A percentile compares a stretch with the other conserved stretches of the same genome.
These are phyloP conservation scores for Cladophialophora exuberans DNA, from an alignment of 2,329 filamentous ascomycete genomes.

Conservation along the genomic window DNA sequence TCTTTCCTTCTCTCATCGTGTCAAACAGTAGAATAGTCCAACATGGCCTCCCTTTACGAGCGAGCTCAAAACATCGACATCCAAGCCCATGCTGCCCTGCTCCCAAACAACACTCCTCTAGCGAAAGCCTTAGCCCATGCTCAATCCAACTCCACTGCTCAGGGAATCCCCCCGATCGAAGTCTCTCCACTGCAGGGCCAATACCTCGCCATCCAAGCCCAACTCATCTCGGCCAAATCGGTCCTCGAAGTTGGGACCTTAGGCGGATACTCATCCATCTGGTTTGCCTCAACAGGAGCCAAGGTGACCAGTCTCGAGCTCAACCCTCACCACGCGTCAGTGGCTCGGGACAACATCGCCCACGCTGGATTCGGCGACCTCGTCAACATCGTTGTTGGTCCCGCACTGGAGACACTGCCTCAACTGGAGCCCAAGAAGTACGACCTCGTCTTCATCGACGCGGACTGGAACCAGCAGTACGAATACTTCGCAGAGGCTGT, in stretches of 20 bases:
- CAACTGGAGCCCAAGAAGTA: slow-evolving; percentile 47
- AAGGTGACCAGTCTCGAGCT: slow-evolving; percentile 58
- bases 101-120: slow-evolving; percentile 1
- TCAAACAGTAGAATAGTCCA: no score
- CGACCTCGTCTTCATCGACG: slow-evolving; percentile 59
- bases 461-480: slow-evolving; percentile 55
- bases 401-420: slow-evolving; percentile 49
- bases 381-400: slow-evolving; percentile 52
- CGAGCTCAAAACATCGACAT: slow-evolving; percentile 5
- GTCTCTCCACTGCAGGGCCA: slow-evolving; percentile 44
- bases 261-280: slow-evolving; percentile 59
- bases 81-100: background rate
- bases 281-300: slow-evolving; percentile 48
- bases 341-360: slow-evolving; percentile 52
- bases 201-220: slow-evolving; percentile 45
- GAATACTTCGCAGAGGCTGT: slow-evolving; percentile 53
- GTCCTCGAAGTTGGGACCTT: slow-evolving; percentile 61
- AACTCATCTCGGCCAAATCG: slow-evolving; percentile 40
- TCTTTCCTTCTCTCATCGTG: no score
- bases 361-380: slow-evolving; percentile 41
- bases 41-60: background rate
- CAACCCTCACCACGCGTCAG: slow-evolving; percentile 48
- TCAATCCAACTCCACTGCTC: slow-evolving; percentile 14
- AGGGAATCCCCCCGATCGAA: slow-evolving; percentile 37
- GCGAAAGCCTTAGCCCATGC: slow-evolving; percentile 10